These are phyloP conservation scores for Leccinum fibrillosum DNA, from an alignment of 768 basidiomycete species.

Conservation along the genomic window DNA sequence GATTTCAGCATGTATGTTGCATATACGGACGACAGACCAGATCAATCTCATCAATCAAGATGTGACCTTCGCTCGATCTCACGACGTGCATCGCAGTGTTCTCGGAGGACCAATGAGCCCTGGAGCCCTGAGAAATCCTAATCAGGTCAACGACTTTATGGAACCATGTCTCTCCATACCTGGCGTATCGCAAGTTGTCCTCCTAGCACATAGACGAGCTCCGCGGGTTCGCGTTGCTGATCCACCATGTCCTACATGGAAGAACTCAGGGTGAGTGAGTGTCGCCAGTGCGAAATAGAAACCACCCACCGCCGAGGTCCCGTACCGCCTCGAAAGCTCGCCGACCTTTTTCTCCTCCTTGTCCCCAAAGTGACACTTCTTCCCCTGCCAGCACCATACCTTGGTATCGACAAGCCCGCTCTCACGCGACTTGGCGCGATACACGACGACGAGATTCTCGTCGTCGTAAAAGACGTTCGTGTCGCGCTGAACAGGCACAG, in stretches of 20 bases:
- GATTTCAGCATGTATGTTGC: neutral
- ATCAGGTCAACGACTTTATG: neutral
- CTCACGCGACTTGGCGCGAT: conserved; percentile 63
- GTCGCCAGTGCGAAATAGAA: neutral
- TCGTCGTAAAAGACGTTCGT: conserved; percentile 66
- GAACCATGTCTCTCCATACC: conserved; percentile 36
- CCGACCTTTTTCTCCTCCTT: conserved; percentile 63
- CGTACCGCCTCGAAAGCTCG: conserved; percentile 72
- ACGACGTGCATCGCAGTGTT: conserved; percentile 83
- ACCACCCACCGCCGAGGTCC: conserved; percentile 55
- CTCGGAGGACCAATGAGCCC: conserved; percentile 72
- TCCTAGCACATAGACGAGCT: conserved; percentile 62
- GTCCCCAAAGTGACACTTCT: conserved; percentile 48
- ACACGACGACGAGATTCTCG: conserved; percentile 65
- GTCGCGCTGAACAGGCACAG: conserved; percentile 44
- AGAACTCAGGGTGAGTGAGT: neutral
- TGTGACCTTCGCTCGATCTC: conserved; percentile 45
- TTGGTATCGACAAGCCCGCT: conserved; percentile 64
- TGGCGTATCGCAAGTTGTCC: conserved; percentile 73
- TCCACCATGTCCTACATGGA: conserved; percentile 36
- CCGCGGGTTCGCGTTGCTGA: conserved; percentile 63
- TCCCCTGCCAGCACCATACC: conserved; percentile 81
- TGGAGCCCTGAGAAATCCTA: conserved; percentile 48
- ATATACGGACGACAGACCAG: conserved; percentile 40
- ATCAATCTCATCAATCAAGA: conserved; percentile 71